Conservation (phyloP, 2,329 filamentous ascomycete genomes). For the Lachnellula willkommii region DNA sequence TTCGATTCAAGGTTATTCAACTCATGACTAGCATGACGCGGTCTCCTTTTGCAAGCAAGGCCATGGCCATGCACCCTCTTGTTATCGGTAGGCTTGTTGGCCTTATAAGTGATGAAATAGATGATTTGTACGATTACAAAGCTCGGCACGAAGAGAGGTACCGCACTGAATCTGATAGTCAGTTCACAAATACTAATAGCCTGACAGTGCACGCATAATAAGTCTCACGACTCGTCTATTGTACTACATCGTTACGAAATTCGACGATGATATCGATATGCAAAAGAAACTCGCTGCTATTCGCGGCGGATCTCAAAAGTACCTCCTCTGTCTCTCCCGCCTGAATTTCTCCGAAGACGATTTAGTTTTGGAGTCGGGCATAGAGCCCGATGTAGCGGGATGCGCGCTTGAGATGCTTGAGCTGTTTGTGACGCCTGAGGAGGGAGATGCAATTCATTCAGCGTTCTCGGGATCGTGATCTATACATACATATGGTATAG, state of each 20-base stretch:
- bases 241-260: slow-evolving; percentile 52
- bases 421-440: slow-evolving; percentile 72
- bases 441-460: slow-evolving; percentile 51
- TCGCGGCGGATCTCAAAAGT: slow-evolving; percentile 72
- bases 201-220: slow-evolving; percentile 41
- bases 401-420: slow-evolving; percentile 79
- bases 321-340: slow-evolving; percentile 72
- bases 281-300: slow-evolving; percentile 65
- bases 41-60: slow-evolving; percentile 56
- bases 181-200: neutral
- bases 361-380: slow-evolving; percentile 67
- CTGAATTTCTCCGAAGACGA: slow-evolving; percentile 82
- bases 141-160: slow-evolving; percentile 38
- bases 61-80: slow-evolving; percentile 63
- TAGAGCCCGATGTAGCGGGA: slow-evolving; percentile 72
- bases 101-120: slow-evolving; percentile 68
- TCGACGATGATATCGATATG: slow-evolving; percentile 61
- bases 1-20: slow-evolving; percentile 38
- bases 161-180: slow-evolving; percentile 2
- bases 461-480: slow-evolving; percentile 21
- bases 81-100: slow-evolving; percentile 71
- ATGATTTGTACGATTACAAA: slow-evolving; percentile 48
- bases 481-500: neutral
- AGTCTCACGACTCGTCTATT: slow-evolving; percentile 57
- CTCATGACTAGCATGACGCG: slow-evolving; percentile 56